A percentile compares a stretch with the other conserved stretches of the same genome.
Evolutionary conservation across 2,329 filamentous ascomycete species (phyloP).

Genomic region (Aureobasidium melanogenum): DNA sequence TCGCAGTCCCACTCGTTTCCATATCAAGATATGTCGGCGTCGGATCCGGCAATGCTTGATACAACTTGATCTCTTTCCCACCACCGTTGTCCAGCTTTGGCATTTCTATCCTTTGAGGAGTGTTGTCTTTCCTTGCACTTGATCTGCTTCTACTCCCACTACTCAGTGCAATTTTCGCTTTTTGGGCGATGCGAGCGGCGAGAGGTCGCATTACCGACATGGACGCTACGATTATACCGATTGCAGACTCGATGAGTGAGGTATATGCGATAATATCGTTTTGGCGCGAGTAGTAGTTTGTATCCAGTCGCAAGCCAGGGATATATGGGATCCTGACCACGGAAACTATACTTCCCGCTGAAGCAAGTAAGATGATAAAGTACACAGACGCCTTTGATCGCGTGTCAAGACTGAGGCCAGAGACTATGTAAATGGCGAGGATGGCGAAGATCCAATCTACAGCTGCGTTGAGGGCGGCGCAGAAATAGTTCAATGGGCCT

Average conservation of each 20-base stretch:
- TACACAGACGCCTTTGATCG: conserved; percentile 3
- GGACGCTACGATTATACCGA: conserved; percentile 13
- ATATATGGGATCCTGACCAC: conserved; percentile 13
- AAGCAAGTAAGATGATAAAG: conserved; percentile 5
- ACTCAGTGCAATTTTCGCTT: neutral
- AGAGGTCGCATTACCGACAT: conserved; percentile 11
- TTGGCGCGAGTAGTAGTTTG: conserved; percentile 7
- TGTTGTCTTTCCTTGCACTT: neutral
- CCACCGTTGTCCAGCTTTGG: neutral
- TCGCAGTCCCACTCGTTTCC: neutral
- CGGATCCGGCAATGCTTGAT: neutral
- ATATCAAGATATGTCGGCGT: neutral
- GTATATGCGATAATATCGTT: conserved; percentile 9
- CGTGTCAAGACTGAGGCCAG: neutral
- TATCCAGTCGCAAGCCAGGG: neutral
- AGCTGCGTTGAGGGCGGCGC: conserved; percentile 9
- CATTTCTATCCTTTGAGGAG: neutral
- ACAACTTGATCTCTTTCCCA: neutral
- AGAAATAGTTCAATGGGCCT: conserved; percentile 13
- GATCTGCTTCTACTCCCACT: neutral
- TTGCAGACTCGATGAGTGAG: conserved; percentile 11
- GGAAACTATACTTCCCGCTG: conserved; percentile 5
- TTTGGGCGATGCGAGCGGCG: neutral
- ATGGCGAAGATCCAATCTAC: conserved; percentile 14
- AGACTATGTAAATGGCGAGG: conserved; percentile 9